phyloP scores from a whole-genome alignment of 768 basidiomycete species.

The Suillus placidus region DNA sequence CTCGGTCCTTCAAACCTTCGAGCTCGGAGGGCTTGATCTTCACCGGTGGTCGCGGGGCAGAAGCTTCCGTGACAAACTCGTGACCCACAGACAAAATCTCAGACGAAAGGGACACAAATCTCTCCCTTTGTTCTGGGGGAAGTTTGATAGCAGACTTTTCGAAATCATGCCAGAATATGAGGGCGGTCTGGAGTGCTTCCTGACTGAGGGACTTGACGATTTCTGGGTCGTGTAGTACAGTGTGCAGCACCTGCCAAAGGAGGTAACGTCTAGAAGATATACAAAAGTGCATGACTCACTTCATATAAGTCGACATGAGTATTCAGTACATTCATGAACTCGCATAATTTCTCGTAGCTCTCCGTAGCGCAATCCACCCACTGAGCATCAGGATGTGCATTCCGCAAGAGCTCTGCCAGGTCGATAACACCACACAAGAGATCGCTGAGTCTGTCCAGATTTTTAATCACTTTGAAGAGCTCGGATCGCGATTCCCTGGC shows the following conservation, averaged over 20 bases:
- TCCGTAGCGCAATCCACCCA: constrained; percentile 87
- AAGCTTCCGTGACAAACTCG: constrained; percentile 74
- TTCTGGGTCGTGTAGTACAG: constrained; percentile 66
- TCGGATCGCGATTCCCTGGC: constrained; percentile 75
- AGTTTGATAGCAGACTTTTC: constrained; percentile 96
- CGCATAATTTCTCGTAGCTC: constrained; percentile 90
- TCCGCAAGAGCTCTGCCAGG: constrained; percentile 90
- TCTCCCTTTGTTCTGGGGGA: constrained; percentile 71
- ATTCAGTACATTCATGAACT: constrained; percentile 97
- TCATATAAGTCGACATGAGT: constrained; percentile 90
- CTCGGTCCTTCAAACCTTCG: constrained; percentile 72
- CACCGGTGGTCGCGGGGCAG: constrained; percentile 64
- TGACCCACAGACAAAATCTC: constrained; percentile 88
- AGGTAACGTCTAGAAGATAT: background rate
- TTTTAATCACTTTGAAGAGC: constrained; percentile 88
- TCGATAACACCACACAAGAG: constrained; percentile 96
- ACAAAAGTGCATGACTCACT: constrained; percentile 48
- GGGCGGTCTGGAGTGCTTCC: constrained; percentile 84
- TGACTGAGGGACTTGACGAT: constrained; percentile 67
- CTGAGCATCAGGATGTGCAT: constrained; percentile 83
- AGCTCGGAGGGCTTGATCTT: constrained; percentile 70
- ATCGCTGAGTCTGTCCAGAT: constrained; percentile 95
- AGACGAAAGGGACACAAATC: constrained; percentile 88
- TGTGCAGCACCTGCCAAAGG: constrained; percentile 61
- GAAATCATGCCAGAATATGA: constrained; percentile 96